Evolutionary conservation across 2,329 filamentous ascomycete genomes (phyloP), one percentile per base, ranked within the genome.

Genomic region (Westerdykella ornata): DNA sequence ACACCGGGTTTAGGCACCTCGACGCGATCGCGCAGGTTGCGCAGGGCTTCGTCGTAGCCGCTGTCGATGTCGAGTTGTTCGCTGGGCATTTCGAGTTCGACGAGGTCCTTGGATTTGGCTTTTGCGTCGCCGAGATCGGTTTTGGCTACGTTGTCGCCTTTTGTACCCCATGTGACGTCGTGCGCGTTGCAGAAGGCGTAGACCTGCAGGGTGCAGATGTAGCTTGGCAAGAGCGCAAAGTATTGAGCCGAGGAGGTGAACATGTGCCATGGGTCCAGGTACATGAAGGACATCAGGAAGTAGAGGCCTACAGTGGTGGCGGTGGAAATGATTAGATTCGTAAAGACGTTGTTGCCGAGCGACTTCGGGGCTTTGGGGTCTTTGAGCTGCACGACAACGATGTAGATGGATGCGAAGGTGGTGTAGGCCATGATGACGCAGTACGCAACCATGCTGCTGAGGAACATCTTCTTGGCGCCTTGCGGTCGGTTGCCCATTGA

Each of bases 111-210:
- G 35, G 78, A 78, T 41, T 84, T 85, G 50, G 85, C 82, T 37
- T 85, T 80, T 11, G 94, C 92, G 5, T 85, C 81, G 42, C 92
- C 92, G 1, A 98, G 80, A 62, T 98, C 94, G 6, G 85, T 96
- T 66, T 87, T 84, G 57, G 92, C 83, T 28, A 94, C 81, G 66
- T 98, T 98, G 75, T 98, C 92, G 43, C 92, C 92, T 70, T 98
- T 98, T 35, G 92, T 98, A 34, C 92, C 92, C 92, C 92, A 98
- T 0, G 89, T 94, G 15, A 98, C 88, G 64, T 98, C 92, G 77
- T 98, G 92, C 0, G 90, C 94, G 71, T 98, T 98, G 74, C 92
- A 97, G 68, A 98, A 98, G 33, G 92, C 92, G 69, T 98, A 98
- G 15, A 97, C 88, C 67, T 98, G 92, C 2, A 98, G 76, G 0